Base-by-base conservation (phyloP, 163 green algal species). In the Chlorella variabilis region DNA sequence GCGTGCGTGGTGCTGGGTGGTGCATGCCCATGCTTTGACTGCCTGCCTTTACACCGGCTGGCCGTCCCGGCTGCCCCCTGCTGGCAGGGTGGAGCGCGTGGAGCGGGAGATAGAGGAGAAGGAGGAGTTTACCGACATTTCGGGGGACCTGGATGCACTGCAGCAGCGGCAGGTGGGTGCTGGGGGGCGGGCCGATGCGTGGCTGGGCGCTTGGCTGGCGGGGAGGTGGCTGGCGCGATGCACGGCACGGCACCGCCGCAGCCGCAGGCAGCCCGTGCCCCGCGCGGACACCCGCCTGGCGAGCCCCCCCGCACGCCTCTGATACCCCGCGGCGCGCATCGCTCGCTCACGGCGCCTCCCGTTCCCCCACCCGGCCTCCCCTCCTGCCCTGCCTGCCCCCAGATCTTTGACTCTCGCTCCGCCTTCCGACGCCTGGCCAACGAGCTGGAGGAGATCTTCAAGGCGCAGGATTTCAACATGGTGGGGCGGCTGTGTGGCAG, bases 361-460 rank as follows among this genome's bases (percentile, higher is more conserved):
- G n/a, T n/a, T n/a, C n/a, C n/a, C 23, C 4, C 25, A 17, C 58
- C 31, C 2, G 27, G 33, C 31, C 15, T 27, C 15, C 36, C 4
- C 36, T n/a, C 36, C 36, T 38, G 17, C 15, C 21, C n/a, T 33
- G 4, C 34, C 23, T 51, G 6, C 27, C 49, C 4, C 27, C 80
- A 85, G 74, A 85, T 85, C n/a, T 85, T 85, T 56, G 80, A 85
- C 65, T 54, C 18, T n/a, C 56, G 51, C 1, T 70, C 80, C 45
- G 80, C 80, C 29, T 85, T 85, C 68, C 56, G 71, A 25, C 63
- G 80, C 13, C 80, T 85, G 63, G 51, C 38, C 18, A 85, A 85
- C 70, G 80, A 85, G 74, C 36, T 85, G 29, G 80, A 85, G 42
- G 80, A 85, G 45, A 66, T 82, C 33, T 84, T 78, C 67, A 78